Base-by-base conservation (phyloP, 2,329 filamentous ascomycete genomes). In the Colletotrichum chrysophilum region DNA sequence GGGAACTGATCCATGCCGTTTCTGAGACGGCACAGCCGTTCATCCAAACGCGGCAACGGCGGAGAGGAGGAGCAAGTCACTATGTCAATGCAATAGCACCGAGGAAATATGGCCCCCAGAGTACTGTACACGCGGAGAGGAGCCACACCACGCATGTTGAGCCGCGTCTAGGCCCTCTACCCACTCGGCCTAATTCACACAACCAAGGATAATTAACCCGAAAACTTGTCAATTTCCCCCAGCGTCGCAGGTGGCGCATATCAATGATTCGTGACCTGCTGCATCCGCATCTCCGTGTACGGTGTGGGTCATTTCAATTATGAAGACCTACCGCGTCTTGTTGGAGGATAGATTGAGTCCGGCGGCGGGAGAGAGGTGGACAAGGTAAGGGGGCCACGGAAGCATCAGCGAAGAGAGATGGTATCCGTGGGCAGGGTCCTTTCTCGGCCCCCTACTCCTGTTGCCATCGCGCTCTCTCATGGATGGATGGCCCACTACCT, bases 21-120 rank as follows among this genome's bases (percentile, higher is more conserved):
- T 43, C 66, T 58, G 62, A 75, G 69, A 75, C 56, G 69, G 73
- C 62, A 75, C 56, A 68, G 71, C 34, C 56, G 73, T 75, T 75
- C 73, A 67, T 75, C 73, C 73, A 75, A 75, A 75, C 66, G 62
- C 69, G 26, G 62, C 69, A 64, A 67, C 24, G 36, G 58, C 43
- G 73, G 52, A n/a, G 36, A 67, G 67, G 71, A 66, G 69, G 69
- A 61, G 21, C 32, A 75, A 56, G 61, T 69, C 60, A 55, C 61
- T 72, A 14, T 58, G 30, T 64, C 73, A 67, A 72, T 48, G 73
- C 69, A 43, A 48, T 67, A 64, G 38, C 26, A 28, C 43, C 28
- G 30, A 14, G 28, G 38, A 64, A 21, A 68, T 67, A 48, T 65
- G 43, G 65, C 32, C 26, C 30, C 36, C 34, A 32, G n/a, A 34